A percentile compares a stretch with the other conserved stretches of the same genome.
These are phyloP conservation scores for Scleroderma bovista DNA, from an alignment of 768 basidiomycete genomes.

Conservation along the genomic window DNA sequence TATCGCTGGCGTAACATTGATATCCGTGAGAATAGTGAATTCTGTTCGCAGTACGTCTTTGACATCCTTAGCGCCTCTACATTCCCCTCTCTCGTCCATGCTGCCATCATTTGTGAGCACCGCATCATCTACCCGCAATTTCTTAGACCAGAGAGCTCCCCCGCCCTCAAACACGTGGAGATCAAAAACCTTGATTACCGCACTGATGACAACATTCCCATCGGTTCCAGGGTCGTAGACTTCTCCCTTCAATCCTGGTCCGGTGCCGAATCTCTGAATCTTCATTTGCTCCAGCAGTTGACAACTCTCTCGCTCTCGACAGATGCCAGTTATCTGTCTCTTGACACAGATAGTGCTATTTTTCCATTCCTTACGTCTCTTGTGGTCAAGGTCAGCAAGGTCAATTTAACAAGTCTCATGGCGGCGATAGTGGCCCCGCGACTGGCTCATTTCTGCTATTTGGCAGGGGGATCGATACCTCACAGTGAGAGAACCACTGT, in stretches of 20 bases:
- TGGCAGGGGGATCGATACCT: background rate
- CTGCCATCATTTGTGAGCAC: background rate
- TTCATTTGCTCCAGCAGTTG: background rate
- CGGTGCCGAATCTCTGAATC: background rate
- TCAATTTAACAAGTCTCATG: background rate
- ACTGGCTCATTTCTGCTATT: background rate
- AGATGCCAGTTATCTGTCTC: background rate
- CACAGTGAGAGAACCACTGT: background rate
- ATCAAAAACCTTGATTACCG: background rate
- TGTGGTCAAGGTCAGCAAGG: background rate
- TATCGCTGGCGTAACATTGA: background rate
- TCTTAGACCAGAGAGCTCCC: background rate
- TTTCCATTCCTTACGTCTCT: background rate
- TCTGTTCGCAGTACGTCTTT: background rate
- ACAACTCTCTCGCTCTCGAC: background rate
- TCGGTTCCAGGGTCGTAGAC: background rate
- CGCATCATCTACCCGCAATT: background rate
- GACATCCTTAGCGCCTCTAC: background rate
- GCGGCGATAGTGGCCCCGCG: background rate
- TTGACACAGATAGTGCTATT: background rate
- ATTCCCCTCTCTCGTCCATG: background rate
- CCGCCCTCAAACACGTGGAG: background rate
- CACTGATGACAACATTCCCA: background rate
- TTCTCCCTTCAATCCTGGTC: background rate
- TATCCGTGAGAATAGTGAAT: background rate